Evolutionary conservation across 495 filamentous ascomycete species (phyloP), one percentile per base, ranked within the genome.

Genomic region (Margaritispora aquatica): DNA sequence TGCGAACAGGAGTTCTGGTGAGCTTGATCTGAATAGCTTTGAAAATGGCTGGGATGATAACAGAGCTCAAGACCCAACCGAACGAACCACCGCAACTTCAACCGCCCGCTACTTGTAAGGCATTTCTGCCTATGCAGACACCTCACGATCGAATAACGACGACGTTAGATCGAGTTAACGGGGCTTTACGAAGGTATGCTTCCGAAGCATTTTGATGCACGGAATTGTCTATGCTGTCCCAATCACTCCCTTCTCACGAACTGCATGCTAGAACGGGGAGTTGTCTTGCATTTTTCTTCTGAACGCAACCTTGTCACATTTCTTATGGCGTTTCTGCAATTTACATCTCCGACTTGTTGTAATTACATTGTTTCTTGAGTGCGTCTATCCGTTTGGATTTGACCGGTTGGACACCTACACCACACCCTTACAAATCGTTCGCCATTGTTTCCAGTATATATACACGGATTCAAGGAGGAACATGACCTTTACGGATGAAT

Each of bases 1-100:
- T 71, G 82, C 85, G 67, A 79, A 85, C 52, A 84, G 88, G 54
- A 85, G 89, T 59, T 94, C 90, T 73, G 92, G 92, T 79, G 86
- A 89, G 67, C 74, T 88, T 64, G 66, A 69, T 53, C 55, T 63
- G 27, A 63, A 62, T 34, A 55, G 50, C 26, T 56, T 57, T 44
- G 61, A 62, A 26, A 38, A 38, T 49, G 51, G 54, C 52, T 68
- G 59, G 59, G 60, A 68, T 64, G 62, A 67, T 63, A 65, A 64
- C 65, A 68, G 57, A 58, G 65, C 34, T 22, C 49, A 67, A 63
- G 61, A 65, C 63, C 63, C 66, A 36, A 62, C 65, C 55, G 66
- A 68, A 54, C 66, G 63, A 63, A 68, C 57, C 59, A 23, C 54
- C 13, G 22, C n/a, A n/a, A n/a, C 61, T 10, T 34, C 46, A 15